Evolutionary conservation across 768 basidiomycete species (phyloP), one percentile per base, ranked within the genome.

Genomic region (Suillus occidentalis): DNA sequence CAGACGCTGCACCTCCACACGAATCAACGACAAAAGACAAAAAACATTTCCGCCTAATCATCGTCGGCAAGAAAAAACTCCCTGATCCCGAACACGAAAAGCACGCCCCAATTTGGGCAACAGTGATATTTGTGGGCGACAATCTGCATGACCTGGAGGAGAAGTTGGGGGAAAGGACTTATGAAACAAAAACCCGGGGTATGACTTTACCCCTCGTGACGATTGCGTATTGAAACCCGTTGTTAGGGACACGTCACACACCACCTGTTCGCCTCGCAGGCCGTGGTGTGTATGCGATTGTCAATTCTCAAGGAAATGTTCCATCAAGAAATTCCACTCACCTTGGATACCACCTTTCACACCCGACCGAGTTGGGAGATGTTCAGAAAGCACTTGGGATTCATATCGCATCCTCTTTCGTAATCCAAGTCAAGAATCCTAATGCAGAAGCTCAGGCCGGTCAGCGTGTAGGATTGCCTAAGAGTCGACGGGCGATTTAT

Each of bases 151-250:
- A 70, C 31, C 70, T 88, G 31, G 83, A 84, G 67, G 75, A 81
- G 61, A 82, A 82, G 0, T 68, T 89, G 13, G 85, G 83, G 0
- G 79, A 77, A 56, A 84, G 81, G 70, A 77, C 77, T 2, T 88
- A 87, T 68, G 83, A 87, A 68, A 89, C 88, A 0, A 87, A 87
- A 73, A 89, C 87, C 9, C 76, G 82, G 73, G 85, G 86, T 84
- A 42, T 6, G 8, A 14, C 40, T 28, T n/a, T 69, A 5, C 7
- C 37, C 31, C 28, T 43, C 22, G 25, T 39, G 20, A 25, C 8
- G 7, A 55, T 7, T 20, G 36, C 16, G 5, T 37, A 14, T 43
- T 53, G 34, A 56, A 55, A 20, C 14, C 8, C 39, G 49, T 22
- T 8, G 56, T 25, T 64, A 85, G 86, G 85, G 8, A 78, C 81